A percentile compares a stretch with the other conserved stretches of the same genome.
These are phyloP conservation scores for Wallacemonas sp. DNA, from an alignment of 208 protist species.

Conservation along the genomic window DNA sequence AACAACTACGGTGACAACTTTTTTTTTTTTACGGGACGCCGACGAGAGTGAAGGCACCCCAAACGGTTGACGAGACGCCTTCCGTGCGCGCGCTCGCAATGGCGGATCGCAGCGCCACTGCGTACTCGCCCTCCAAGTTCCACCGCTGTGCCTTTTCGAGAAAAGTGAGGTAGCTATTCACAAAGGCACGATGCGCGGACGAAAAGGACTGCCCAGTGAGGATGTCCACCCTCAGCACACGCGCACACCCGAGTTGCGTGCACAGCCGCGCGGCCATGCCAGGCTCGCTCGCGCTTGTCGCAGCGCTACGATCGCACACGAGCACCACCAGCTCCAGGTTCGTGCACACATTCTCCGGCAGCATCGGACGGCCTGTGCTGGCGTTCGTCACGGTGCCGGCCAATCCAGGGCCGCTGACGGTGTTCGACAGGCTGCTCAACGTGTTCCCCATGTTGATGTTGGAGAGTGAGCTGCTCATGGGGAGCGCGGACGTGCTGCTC, in stretches of 20 bases:
- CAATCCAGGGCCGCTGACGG: no score
- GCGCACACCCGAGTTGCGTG: conserved; percentile 55
- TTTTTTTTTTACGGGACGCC: conserved; percentile 54
- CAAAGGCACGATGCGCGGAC: conserved; percentile 48
- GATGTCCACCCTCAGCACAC: conserved; percentile 78
- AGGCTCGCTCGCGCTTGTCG: conserved; percentile 36
- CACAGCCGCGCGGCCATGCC: conserved; percentile 62
- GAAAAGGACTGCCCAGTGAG: conserved; percentile 38
- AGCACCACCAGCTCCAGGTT: conserved; percentile 65
- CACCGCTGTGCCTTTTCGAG: conserved; percentile 46
- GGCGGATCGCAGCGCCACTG: conserved; percentile 73
- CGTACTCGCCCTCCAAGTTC: conserved; percentile 59
- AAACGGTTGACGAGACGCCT: conserved; percentile 46
- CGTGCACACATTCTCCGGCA: conserved; percentile 5
- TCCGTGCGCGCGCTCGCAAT: conserved; percentile 37
- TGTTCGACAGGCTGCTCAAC: neutral
- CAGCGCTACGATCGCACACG: conserved; percentile 39
- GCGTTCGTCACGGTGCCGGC: no score
- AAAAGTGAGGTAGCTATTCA: conserved; percentile 55
- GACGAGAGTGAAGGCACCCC: conserved; percentile 76
- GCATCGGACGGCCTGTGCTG: neutral
- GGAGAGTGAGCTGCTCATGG: conserved; percentile 4
- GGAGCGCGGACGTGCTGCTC: neutral
- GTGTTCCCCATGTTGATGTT: neutral
- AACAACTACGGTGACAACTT: no score